These are phyloP conservation scores for Alloteropsis semialata DNA, from an alignment of 176 grass and related monocot genomes.

Conservation along the genomic window DNA sequence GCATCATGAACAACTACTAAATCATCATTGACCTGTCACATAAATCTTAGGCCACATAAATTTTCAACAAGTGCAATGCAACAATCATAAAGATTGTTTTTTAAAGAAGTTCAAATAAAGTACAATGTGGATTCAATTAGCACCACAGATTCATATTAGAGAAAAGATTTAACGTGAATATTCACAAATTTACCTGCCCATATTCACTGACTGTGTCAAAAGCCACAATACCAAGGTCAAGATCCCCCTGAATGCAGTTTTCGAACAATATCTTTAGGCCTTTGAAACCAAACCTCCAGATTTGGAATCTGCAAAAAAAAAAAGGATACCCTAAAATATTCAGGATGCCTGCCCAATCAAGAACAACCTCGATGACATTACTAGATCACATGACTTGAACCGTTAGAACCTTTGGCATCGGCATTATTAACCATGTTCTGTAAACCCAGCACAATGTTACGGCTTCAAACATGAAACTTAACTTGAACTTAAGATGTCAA, in stretches of 20 bases:
- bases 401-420: not conserved
- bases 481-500: not conserved
- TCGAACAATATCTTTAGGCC: constrained; percentile 87
- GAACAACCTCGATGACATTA: not conserved
- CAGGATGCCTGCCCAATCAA: not conserved
- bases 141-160: not conserved
- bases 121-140: not conserved
- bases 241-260: constrained; percentile 78
- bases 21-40: constrained; percentile 68
- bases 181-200: constrained; percentile 47
- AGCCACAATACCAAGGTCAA: constrained; percentile 88
- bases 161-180: not conserved
- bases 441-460: not conserved
- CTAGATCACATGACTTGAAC: not conserved
- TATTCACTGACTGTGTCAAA: constrained; percentile 87
- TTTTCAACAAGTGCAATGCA: not conserved
- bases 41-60: not conserved
- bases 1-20: constrained; percentile 90
- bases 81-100: not conserved
- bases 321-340: not conserved
- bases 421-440: not conserved
- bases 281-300: constrained; percentile 96
- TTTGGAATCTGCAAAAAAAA: constrained; percentile 68
- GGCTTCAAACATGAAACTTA: not conserved
- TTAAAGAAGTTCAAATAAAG: constrained; percentile 1